Evolutionary conservation across 305 asterid genomes (phyloP).

Genomic region (Fraxinus xanthoxyloides): DNA sequence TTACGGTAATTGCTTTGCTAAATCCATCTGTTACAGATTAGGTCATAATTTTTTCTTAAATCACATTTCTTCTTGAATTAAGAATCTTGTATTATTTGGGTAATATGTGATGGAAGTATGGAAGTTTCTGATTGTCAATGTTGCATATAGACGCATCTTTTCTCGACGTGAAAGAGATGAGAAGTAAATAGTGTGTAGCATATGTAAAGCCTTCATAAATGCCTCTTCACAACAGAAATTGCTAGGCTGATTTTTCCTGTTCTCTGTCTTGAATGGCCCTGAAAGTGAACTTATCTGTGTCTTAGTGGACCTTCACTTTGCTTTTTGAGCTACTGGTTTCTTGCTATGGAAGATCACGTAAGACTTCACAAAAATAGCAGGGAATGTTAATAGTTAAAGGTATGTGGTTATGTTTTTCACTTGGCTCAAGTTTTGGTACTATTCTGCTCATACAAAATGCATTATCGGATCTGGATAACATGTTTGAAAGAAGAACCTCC

Average conservation of each 20-base stretch:
- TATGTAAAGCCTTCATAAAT: not conserved
- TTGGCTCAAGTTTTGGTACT: not conserved
- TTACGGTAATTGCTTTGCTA: not conserved
- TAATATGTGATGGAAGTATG: not conserved
- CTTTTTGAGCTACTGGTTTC: not conserved
- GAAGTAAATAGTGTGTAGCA: not conserved
- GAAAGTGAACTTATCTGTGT: not conserved
- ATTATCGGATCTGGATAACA: not conserved
- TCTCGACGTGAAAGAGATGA: not conserved
- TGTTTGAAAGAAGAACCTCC: not conserved
- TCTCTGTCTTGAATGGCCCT: not conserved
- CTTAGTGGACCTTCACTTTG: not conserved
- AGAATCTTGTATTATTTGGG: not conserved
- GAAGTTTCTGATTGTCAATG: not conserved
- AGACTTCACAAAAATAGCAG: not conserved
- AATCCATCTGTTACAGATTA: not conserved
- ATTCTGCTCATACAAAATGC: not conserved
- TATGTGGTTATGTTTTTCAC: not conserved
- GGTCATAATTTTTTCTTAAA: not conserved
- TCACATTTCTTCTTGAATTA: not conserved
- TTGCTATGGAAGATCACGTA: not conserved
- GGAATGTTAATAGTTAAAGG: not conserved
- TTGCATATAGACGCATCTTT: not conserved
- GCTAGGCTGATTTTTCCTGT: not conserved
- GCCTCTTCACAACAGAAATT: not conserved